phyloP scores from a whole-genome alignment of 768 basidiomycete species.

The Phylloporus sp. region DNA sequence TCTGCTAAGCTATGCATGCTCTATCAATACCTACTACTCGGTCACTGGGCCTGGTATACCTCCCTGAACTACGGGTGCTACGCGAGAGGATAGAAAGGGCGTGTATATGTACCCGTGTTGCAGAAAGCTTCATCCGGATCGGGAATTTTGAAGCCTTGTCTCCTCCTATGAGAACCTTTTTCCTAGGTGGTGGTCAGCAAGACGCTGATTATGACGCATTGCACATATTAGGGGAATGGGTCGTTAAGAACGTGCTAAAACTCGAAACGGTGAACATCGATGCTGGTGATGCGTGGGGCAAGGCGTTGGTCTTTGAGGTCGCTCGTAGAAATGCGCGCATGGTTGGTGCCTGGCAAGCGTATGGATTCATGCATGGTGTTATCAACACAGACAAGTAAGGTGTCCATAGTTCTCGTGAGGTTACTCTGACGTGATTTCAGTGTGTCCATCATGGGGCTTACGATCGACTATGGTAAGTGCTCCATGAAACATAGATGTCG shows the following conservation, averaged over 20 bases:
- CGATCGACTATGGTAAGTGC: slow-evolving; percentile 66
- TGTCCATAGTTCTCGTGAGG: background rate
- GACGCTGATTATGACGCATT: slow-evolving; percentile 71
- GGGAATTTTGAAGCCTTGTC: slow-evolving; percentile 88
- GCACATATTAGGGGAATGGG: slow-evolving; percentile 73
- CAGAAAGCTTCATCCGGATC: slow-evolving; percentile 88
- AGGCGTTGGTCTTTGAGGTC: slow-evolving; percentile 68
- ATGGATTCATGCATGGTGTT: slow-evolving; percentile 94
- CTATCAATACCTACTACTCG: slow-evolving; percentile 87
- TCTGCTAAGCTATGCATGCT: slow-evolving; percentile 63
- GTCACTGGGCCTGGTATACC: slow-evolving; percentile 72
- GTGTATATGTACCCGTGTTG: slow-evolving; percentile 73
- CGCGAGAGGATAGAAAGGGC: slow-evolving; percentile 75
- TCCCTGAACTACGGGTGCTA: slow-evolving; percentile 67
- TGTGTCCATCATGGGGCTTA: slow-evolving; percentile 69
- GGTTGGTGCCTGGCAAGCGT: slow-evolving; percentile 95
- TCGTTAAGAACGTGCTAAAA: slow-evolving; percentile 55
- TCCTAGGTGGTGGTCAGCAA: slow-evolving; percentile 79
- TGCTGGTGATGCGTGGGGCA: slow-evolving; percentile 62
- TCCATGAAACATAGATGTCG: background rate
- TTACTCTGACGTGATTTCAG: slow-evolving; percentile 34
- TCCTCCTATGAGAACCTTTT: slow-evolving; percentile 56
- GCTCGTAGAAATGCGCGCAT: slow-evolving; percentile 84
- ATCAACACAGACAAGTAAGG: slow-evolving; percentile 94
- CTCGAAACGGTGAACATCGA: slow-evolving; percentile 36